Conservation (phyloP, 2,329 filamentous ascomycete species). For the Alternaria incomplexa region DNA sequence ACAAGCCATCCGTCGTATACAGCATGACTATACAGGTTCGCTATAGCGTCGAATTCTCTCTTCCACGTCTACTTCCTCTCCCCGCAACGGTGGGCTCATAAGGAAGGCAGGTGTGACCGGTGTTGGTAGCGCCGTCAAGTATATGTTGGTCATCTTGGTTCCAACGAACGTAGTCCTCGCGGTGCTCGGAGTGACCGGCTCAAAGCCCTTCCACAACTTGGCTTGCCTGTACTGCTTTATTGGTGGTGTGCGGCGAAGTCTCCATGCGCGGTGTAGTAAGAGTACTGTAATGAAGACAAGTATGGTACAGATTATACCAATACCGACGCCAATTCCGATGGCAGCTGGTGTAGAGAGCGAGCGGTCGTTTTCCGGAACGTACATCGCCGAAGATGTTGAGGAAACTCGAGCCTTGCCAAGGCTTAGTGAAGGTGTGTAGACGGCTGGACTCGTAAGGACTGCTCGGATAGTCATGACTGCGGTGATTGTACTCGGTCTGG, state of each 20-base stretch:
- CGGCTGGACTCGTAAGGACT: background rate
- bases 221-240: slow-evolving; percentile 14
- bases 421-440: background rate
- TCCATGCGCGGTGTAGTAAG: slow-evolving; percentile 16
- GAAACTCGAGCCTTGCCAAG: background rate
- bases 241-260: slow-evolving; percentile 1
- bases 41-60: background rate
- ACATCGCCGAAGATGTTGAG: background rate
- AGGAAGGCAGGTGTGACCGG: slow-evolving; percentile 13
- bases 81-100: slow-evolving; percentile 3
- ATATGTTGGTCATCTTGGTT: slow-evolving; percentile 12
- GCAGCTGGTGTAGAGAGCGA: slow-evolving; percentile 15
- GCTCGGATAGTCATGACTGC: background rate
- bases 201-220: slow-evolving; percentile 27
- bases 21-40: background rate
- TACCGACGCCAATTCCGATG: slow-evolving; percentile 22
- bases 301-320: slow-evolving; percentile 17
- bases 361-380: background rate
- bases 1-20: background rate
- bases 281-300: slow-evolving; percentile 5
- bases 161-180: slow-evolving; percentile 7
- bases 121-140: slow-evolving; percentile 16
- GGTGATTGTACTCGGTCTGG: background rate
- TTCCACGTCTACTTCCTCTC: background rate
- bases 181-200: slow-evolving; percentile 16